Evolutionary conservation across 129 eudicot genomes (phyloP), one percentile per base, ranked within the genome.

Genomic region (Solidago caesia): DNA sequence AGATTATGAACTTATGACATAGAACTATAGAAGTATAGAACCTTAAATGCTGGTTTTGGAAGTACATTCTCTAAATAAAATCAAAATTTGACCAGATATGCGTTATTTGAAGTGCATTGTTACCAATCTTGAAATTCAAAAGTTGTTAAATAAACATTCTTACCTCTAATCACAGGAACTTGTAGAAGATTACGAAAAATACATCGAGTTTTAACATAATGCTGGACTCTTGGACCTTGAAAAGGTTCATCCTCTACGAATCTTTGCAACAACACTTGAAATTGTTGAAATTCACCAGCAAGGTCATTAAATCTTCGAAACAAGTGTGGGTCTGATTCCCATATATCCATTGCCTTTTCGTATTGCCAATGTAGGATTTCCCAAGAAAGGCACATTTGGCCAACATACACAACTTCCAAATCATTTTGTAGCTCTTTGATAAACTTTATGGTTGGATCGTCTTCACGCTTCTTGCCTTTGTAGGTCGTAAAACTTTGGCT

Each of bases 381-480:
- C 99, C 99, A 95, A 0, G 99, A 95, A 49, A 95, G 91, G 69
- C 99, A 91, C 94, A 91, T 87, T 70, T 95, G 99, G 27, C 96
- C 92, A n/a, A 95, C 97, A 70, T 95, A 95, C 14, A 91, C 90
- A 15, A 82, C 85, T 68, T 95, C 99, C 55, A 95, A 82, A 65
- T 95, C 97, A 47, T 94, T 84, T 69, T 87, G 82, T 64, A 95
- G 58, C 77, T 95, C 99, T 70, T 82, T 77, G 56, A 84, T 76
- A 59, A 91, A 89, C 76, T 83, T 95, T 48, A 64, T 69, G 72
- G 84, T 85, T 7, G 94, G 96, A 59, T 88, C 90, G 44, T 63
- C 75, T 55, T 83, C 91, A 43, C 66, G 56, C 42, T 85, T 82
- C 76, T 81, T 89, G 67, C 83, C 81, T 78, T 76, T 89, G 61